Base-by-base conservation (phyloP, 177 flowering plant species). In the Vitis hybrid region DNA sequence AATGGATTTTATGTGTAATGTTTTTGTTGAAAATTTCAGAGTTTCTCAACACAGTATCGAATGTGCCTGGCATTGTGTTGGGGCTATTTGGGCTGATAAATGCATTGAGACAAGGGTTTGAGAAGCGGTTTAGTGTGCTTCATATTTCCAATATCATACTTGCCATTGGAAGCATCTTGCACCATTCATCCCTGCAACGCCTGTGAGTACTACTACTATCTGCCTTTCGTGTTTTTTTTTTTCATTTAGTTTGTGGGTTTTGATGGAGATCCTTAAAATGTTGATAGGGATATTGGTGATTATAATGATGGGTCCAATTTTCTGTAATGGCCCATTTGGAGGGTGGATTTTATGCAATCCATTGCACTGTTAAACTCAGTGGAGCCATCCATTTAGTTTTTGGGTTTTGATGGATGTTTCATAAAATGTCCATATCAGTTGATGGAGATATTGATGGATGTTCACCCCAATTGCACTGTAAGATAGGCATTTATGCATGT, bases 61-160 rank as follows among this genome's bases (percentile, higher is more conserved):
- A 89, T 76, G 63, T 86, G 19, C 98, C 94, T 1, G 57, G 88
- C 82, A 82, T 92, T 71, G 74, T 94, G 71, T 87, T 94, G 83
- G 97, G 92, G 23, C 82, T 94, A 62, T 73, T 91, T 79, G 98
- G 98, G 48, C 94, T 94, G 45, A 69, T 90, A 61, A 92, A 82
- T 83, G 94, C 98, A 21, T 74, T 94, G 64, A 80, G 95, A 63
- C 98, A 91, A 71, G 84, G 92, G 13, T 92, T 94, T 80, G 98
- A 94, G 87, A 94, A 91, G 79, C 89, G 98, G 75, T 94, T 94
- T 78, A 86, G 89, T 66, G 74, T 89, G 52, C 97, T 94, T 75
- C 98, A 94, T 79, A 60, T 92, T 73, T 94, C 98, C 11, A 94
- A 94, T 71, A 86, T 94, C 91, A 83, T 87, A 64, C 97, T 94